Percentiles rank a stretch among this genome's conserved stretches.
phyloP scores from a whole-genome alignment of 495 filamentous ascomycete species.

The Letharia lupina region DNA sequence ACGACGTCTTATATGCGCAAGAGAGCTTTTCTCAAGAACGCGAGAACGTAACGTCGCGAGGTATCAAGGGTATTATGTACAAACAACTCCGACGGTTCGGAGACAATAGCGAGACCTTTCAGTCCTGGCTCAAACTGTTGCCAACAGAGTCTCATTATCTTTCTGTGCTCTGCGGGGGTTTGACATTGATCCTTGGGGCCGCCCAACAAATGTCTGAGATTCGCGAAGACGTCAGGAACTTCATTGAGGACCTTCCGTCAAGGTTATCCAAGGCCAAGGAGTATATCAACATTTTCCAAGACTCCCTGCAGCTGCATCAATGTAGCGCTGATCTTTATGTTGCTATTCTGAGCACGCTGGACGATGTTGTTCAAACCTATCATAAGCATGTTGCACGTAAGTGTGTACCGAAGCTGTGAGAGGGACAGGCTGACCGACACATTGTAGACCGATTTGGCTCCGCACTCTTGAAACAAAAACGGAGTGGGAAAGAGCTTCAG shows the following conservation, averaged over 20 bases:
- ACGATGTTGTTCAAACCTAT: background rate
- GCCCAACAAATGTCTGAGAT: background rate
- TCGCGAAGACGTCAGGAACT: background rate
- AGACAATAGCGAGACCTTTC: slow-evolving; percentile 4
- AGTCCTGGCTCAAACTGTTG: slow-evolving; percentile 5
- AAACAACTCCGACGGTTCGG: slow-evolving; percentile 3
- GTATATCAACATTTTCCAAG: background rate
- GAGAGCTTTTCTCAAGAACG: background rate
- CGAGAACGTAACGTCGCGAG: background rate
- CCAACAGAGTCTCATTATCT: slow-evolving; percentile 13
- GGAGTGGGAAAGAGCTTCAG: background rate
- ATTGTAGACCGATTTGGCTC: background rate
- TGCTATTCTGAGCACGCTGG: background rate
- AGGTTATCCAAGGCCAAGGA: background rate
- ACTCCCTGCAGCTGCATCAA: slow-evolving; percentile 3
- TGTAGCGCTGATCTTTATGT: slow-evolving; percentile 11
- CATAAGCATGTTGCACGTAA: background rate
- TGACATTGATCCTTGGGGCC: slow-evolving; percentile 8
- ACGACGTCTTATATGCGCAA: background rate
- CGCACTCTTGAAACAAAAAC: slow-evolving; percentile 1
- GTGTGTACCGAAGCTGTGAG: background rate
- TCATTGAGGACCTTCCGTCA: background rate
- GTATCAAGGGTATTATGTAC: background rate
- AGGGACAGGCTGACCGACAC: background rate
- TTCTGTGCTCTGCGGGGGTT: slow-evolving; percentile 8